Evolutionary conservation across 345 rosid species (phyloP), one percentile per base, ranked within the genome.

Genomic region (Heritiera littoralis): DNA sequence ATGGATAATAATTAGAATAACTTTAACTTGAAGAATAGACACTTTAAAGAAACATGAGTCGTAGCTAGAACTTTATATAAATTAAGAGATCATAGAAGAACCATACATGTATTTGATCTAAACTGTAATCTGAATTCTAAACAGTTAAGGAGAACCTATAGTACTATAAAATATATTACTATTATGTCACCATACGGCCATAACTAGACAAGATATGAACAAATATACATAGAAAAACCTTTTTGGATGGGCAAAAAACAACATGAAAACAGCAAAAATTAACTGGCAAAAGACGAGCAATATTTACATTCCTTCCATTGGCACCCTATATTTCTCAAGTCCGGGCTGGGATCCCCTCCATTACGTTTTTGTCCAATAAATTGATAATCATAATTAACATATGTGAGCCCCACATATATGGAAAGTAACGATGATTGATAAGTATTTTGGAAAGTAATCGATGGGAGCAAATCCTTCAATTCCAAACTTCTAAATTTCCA

Each of bases 1-100:
- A 84, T 30, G 71, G 75, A 81, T 55, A 81, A 80, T 48, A 52
- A 76, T 58, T 54, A 51, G 75, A 58, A 75, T 60, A 78, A 77
- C 69, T 77, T 65, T 76, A 59, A 60, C 32, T 77, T 59, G 70
- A 77, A 32, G 32, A 54, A 72, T 9, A 23, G 30, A 3, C n/a
- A 55, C 32, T 46, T 10, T 17, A 72, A 54, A 5, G 48, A 71
- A 72, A 72, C 63, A 72, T 35, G 12, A 30, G 14, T 2, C 17
- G 76, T 54, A 72, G 45, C 4, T 20, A 52, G 14, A 54, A 58
- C 48, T 72, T 72, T 54, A 32, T 14, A 70, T 35, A n/a, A 3
- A 58, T 49, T 70, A 49, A 49, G 46, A 51, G 45, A 51, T 30
- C 12, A 32, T 49, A 30, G 0, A 28, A 72, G 35, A 30, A 51